Conservation (phyloP, 176 grass and related monocot genomes). For the Carex kokanica region DNA sequence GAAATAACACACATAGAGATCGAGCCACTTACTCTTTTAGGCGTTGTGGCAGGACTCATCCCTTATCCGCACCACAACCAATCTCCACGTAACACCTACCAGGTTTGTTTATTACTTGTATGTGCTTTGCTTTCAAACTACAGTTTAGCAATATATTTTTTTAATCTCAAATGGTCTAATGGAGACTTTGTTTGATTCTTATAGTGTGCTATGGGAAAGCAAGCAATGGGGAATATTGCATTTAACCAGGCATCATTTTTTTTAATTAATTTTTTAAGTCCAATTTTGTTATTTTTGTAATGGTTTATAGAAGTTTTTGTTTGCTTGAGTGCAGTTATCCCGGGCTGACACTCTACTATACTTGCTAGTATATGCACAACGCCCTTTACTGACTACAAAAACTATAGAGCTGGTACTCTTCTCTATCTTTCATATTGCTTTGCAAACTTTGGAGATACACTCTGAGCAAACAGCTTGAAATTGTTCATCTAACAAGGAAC, state of each 20-base stretch:
- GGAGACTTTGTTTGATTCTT: conserved; percentile 23
- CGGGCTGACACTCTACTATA: conserved; percentile 89
- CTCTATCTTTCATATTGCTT: background rate
- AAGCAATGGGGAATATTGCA: conserved; percentile 97
- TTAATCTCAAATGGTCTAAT: conserved; percentile 7
- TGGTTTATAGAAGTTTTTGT: conserved; percentile 33
- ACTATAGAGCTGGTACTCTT: conserved; percentile 85
- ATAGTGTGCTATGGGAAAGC: conserved; percentile 98
- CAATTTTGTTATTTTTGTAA: conserved; percentile 14
- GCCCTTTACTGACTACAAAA: conserved; percentile 92
- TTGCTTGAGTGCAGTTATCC: conserved; percentile 47
- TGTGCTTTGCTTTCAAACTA: background rate
- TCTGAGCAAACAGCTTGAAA: background rate
- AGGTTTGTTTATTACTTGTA: conserved; percentile 39
- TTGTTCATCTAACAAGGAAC: background rate
- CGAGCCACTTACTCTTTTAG: conserved; percentile 83
- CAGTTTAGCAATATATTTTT: background rate
- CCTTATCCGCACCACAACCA: conserved; percentile 98
- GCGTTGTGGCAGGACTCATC: conserved; percentile 87
- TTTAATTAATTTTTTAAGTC: background rate
- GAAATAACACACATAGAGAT: conserved; percentile 91
- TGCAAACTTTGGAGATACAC: background rate
- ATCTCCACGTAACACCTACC: conserved; percentile 96
- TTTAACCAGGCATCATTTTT: conserved; percentile 73
- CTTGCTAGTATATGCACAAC: conserved; percentile 82